Evolutionary conservation across 495 filamentous ascomycete species (phyloP), one percentile per base, ranked within the genome.

Genomic region (Xylaria intraflava): DNA sequence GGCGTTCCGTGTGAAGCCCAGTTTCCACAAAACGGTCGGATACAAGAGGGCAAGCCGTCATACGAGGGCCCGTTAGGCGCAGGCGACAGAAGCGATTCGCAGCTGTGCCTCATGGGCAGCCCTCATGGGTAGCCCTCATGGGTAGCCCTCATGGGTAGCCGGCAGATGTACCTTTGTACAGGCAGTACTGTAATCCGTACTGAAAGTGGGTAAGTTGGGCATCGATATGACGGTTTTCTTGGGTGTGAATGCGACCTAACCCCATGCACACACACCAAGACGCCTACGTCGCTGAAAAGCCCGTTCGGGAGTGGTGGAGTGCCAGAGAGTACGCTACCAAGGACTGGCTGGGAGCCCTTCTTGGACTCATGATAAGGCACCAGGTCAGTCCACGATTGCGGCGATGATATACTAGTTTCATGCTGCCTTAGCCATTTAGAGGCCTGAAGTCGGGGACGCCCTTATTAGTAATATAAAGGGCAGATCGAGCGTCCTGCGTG

Each of bases 351-450:
- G 39, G 38, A 20, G 40, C 46, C 39, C 41, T 40, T 31, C 17
- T 64, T 36, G 40, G 49, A 56, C 60, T 64, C 55, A 56, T 58
- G 58, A 63, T 54, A 47, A 48, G 57, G 55, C 56, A 53, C 62
- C 52, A 47, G 60, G 61, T 64, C 56, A 58, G 64, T 61, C 61
- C 60, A 66, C 59, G 62, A 58, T 59, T 58, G 53, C 54, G 50
- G 56, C 54, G 50, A 65, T 55, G n/a, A 46, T 46, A 46, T 46
- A 39, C 39, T 57, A 51, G 55, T 55, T 42, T 55, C 47, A 42
- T 65, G 60, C 54, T 59, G 51, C 56, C 22, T 53, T 46, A 47
- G 36, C 52, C 52, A 47, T 43, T 53, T 46, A 62, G 47, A 42
- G 27, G 35, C 42, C 50, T 55, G 49, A 44, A 42, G 49, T 33